Evolutionary conservation across 768 basidiomycete genomes (phyloP), one percentile per base, ranked within the genome.

Genomic region (Kondoa malvinella): DNA sequence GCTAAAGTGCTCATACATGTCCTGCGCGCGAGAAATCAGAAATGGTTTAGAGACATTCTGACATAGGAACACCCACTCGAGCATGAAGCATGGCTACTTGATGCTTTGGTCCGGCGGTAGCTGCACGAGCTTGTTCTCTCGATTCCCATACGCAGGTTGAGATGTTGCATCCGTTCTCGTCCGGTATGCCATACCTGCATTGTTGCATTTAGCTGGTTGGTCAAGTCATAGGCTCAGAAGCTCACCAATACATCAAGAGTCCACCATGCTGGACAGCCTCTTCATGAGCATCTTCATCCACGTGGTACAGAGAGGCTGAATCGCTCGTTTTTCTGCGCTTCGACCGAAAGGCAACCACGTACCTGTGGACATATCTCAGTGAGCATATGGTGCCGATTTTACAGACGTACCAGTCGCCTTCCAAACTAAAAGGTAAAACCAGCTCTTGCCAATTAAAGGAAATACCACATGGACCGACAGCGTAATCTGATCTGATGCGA

Each of bases 371-470:
- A 21, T n/a, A 17, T 1, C 57, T 17, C 4, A 25, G 3, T 57
- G 1, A 30, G 34, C n/a, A 14, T 8, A 34, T 33, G 26, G 4
- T 56, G 33, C 4, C 31, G 2, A 21, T 1, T n/a, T 4, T 30
- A 64, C 30, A 2, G 4, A 71, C 77, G 70, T 56, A 77, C 89
- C 88, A 95, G 67, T 90, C 88, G 50, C 88, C 79, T 71, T 88
- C 87, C 59, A 87, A 84, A 1, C 86, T 82, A 64, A 79, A 78
- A 1, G 86, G 86, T 16, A 94, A 80, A 2, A 76, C 74, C 1
- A 94, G 79, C 58, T 87, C 82, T 21, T 77, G 73, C 92, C 92
- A 97, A 76, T 95, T 95, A 80, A 97, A 97, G 1, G 89, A 87
- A 30, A 84, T 80, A 1, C 78, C 78, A 72, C 94, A 97, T 2